A percentile compares a stretch with the other conserved stretches of the same genome.
phyloP scores from a whole-genome alignment of 2,329 filamentous ascomycete species.

The Thermoascus crustaceus region DNA sequence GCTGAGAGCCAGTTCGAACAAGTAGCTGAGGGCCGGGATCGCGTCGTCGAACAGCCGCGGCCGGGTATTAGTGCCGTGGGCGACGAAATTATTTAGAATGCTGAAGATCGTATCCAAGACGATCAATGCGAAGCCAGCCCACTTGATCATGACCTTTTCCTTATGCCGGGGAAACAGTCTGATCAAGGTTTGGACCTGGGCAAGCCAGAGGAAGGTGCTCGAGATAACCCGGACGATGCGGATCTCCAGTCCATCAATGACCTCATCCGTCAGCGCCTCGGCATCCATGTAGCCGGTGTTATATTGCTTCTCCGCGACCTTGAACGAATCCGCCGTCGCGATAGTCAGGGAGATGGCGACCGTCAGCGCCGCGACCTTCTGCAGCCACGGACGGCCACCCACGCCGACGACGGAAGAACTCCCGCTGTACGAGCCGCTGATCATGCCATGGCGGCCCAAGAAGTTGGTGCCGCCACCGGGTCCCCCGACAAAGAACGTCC shows the following conservation, averaged over 20 bases:
- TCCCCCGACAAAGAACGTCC: conserved; percentile 82
- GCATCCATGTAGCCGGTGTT: conserved; percentile 71
- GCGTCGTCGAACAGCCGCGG: conserved; percentile 78
- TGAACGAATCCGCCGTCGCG: conserved; percentile 84
- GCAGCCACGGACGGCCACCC: conserved; percentile 86
- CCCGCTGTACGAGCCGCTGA: conserved; percentile 63
- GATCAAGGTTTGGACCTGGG: conserved; percentile 93
- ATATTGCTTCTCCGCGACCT: conserved; percentile 76
- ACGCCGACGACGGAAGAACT: conserved; percentile 67
- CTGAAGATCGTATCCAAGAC: conserved; percentile 84
- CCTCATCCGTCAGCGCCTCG: conserved; percentile 62
- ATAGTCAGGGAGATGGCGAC: conserved; percentile 81
- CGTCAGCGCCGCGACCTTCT: conserved; percentile 60
- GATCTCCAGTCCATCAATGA: conserved; percentile 77
- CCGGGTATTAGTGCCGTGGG: conserved; percentile 40
- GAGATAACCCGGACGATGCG: conserved; percentile 88
- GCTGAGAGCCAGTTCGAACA: conserved; percentile 80
- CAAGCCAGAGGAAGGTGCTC: conserved; percentile 93
- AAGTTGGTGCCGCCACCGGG: conserved; percentile 59
- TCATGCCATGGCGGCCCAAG: conserved; percentile 73
- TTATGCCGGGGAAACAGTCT: conserved; percentile 91
- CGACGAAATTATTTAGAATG: conserved; percentile 77
- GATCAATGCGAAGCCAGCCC: conserved; percentile 92
- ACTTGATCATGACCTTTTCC: conserved; percentile 98
- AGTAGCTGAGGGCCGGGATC: conserved; percentile 80